Base-by-base conservation (phyloP, 1,284 basidiomycete species). In the Ceratobasidium sp. region DNA sequence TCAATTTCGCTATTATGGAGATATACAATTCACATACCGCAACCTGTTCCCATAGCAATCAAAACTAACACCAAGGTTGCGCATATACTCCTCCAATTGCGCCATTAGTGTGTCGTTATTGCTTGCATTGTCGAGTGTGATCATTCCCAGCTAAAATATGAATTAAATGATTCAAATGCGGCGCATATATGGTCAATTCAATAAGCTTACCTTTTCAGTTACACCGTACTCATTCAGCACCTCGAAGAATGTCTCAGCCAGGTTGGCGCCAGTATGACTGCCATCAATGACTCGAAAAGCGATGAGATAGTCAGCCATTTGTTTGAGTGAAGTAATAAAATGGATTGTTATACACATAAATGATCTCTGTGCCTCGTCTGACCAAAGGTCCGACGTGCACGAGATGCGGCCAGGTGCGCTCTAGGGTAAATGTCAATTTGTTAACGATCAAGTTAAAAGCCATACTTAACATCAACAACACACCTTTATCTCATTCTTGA, bases 101-200 rank as follows among this genome's bases (percentile, higher is more conserved):
- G 37, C 59, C 71, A 75, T 75, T 11, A 75, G 37, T 3, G 71
- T 75, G 40, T 75, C 32, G 32, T 65, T 65, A 43, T 75, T 75
- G 15, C 57, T 44, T 8, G 71, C 71, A 29, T 75, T 75, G 44
- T 75, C 71, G 22, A 62, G 32, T 29, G 71, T 75, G 32, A 61
- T 64, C 59, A n/a, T 32, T 25, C 59, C 71, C 34, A 62, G 13
- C 67, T 69, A 32, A 34, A 46, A 46, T 17, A 15, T 15, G 34
- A 43, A 22, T 22, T 6, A 40, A n/a, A 25, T 19, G 13, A 37
- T 40, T 19, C 43, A 66, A 43, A 19, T 29, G 25, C 29, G 32
- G 29, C 25, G 25, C 57, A 32, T 59, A 66, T 43, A 44, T 29
- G 25, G 29, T 25, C 22, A n/a, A 11, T 22, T 13, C 6, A 69